phyloP scores from a whole-genome alignment of 495 filamentous ascomycete genomes.

The Bacidia rubella region DNA sequence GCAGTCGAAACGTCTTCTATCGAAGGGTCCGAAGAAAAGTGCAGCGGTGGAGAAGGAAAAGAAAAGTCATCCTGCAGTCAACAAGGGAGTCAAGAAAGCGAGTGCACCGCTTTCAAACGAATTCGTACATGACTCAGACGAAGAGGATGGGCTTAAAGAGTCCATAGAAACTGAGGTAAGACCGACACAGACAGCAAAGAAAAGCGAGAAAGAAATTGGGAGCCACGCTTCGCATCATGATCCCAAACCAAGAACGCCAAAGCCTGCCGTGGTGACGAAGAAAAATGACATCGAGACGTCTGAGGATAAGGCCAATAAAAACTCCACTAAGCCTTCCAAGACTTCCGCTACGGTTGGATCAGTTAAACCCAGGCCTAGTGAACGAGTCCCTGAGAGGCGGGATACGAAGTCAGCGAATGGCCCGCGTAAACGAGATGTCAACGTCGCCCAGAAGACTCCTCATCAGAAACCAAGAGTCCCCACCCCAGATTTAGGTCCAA shows the following conservation, averaged over 20 bases:
- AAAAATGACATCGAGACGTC: constrained; percentile 11
- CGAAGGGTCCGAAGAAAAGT: constrained; percentile 36
- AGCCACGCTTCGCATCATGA: no score
- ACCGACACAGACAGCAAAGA: no score
- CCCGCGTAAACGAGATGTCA: background rate
- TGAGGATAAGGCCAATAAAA: background rate
- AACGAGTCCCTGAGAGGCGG: background rate
- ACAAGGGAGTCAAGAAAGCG: constrained; percentile 40
- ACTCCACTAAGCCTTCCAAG: background rate
- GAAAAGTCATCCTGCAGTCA: constrained; percentile 23
- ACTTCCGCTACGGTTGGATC: background rate
- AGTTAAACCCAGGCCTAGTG: background rate
- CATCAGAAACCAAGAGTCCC: constrained; percentile 23
- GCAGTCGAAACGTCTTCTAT: constrained; percentile 45
- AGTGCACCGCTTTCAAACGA: constrained; percentile 56
- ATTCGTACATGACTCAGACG: constrained; percentile 63
- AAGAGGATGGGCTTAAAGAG: constrained; percentile 47
- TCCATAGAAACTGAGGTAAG: constrained; percentile 29
- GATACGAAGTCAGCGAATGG: background rate
- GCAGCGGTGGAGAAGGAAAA: constrained; percentile 37
- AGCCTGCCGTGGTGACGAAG: constrained; percentile 8
- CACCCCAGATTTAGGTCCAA: constrained; percentile 7
- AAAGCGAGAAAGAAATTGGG: no score
- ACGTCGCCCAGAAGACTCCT: constrained; percentile 17
- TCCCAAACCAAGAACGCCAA: background rate